Base-by-base conservation (phyloP, 176 grass and related monocot genomes). In the Eleusine coracana region DNA sequence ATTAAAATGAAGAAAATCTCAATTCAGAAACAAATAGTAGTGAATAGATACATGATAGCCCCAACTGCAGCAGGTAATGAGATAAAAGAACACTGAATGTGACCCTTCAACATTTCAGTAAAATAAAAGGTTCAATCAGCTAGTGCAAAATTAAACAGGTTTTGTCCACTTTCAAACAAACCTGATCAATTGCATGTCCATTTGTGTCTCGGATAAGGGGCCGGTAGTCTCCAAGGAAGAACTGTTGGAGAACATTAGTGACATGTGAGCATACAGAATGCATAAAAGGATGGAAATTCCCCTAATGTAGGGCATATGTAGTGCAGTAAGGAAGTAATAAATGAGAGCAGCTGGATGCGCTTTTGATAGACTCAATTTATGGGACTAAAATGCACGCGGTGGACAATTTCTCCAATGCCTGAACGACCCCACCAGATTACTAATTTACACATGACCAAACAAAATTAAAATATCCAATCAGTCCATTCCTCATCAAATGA, bases 191-290 rank as follows among this genome's bases (percentile, higher is more conserved):
- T 78, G 82, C 87, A 76, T 66, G 88, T 88, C 96, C 92, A 85
- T 82, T 91, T 40, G 85, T 82, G 84, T 98, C 96, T 71, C 81
- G 92, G 55, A 86, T 89, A 82, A 98, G 92, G 13, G 96, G 96
- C 3, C 96, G 96, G 84, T 98, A 98, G 66, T 98, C 96, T 84
- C 96, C 96, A 77, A 98, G 96, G 85, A 98, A 98, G 65, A 98
- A 98, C 96, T 98, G 80, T 85, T 48, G 16, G 68, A 28, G 38
- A 82, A 70, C 14, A 64, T 13, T 29, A 63, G 11, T 25, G 45
- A 16, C 59, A 13, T 71, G 71, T 76, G 44, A 84, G 28, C 25
- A 80, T 83, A 73, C 10, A 27, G 49, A 82, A 65, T 36, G 42
- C 67, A 72, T 58, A 80, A 78, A 83, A 59, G 40, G 56, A 62